Conservation (phyloP, 371 early-diverging fungal species). For the Rhizopus sp. region DNA sequence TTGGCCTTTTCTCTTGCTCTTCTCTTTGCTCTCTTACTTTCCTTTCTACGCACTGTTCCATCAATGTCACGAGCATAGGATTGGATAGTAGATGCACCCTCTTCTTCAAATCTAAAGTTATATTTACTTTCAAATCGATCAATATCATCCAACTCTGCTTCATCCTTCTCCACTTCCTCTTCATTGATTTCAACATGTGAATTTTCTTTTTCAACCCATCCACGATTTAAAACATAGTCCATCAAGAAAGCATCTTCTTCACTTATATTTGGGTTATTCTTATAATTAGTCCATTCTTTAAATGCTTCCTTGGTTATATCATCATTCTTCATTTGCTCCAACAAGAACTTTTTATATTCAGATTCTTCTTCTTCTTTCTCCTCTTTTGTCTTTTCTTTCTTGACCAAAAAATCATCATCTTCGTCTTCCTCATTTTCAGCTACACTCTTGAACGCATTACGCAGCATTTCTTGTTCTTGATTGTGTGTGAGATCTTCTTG, state of each 20-base stretch:
- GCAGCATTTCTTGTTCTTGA: constrained; percentile 85
- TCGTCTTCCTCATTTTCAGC: constrained; percentile 53
- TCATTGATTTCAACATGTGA: constrained; percentile 43
- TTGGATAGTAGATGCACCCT: constrained; percentile 62
- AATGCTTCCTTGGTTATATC: constrained; percentile 54
- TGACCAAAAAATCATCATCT: constrained; percentile 71
- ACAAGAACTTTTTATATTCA: constrained; percentile 81
- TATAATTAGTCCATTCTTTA: constrained; percentile 64
- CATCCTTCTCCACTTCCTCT: constrained; percentile 60
- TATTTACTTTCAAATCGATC: constrained; percentile 90
- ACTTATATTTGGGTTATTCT: constrained; percentile 52
- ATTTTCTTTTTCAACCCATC: constrained; percentile 89
- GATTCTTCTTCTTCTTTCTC: constrained; percentile 76
- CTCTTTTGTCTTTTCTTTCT: constrained; percentile 70
- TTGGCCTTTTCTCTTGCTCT: constrained; percentile 71
- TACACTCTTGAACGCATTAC: constrained; percentile 65
- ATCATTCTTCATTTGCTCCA: constrained; percentile 73
- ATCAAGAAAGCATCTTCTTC: constrained; percentile 87
- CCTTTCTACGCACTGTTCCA: constrained; percentile 69
- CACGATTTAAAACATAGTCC: constrained; percentile 89
- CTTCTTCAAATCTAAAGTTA: constrained; percentile 94
- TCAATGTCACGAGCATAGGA: constrained; percentile 82
- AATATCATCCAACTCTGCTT: constrained; percentile 68
- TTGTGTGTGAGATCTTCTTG: constrained; percentile 58
- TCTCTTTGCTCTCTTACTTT: constrained; percentile 71